Evolutionary conservation across 306 rosid genomes (phyloP).

Genomic region (Inga laurina): DNA sequence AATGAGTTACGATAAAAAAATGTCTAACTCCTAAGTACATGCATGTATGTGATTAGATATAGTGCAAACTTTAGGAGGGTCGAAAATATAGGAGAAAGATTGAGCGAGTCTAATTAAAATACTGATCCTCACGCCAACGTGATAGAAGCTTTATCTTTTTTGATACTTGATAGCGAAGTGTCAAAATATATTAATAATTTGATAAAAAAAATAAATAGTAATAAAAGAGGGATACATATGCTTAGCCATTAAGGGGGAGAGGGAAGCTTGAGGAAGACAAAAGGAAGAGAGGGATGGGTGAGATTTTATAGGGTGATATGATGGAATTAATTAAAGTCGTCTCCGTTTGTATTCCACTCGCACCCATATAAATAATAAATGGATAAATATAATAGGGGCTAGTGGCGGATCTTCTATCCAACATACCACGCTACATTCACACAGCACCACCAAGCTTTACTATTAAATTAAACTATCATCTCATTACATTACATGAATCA

Average conservation of each 20-base stretch:
- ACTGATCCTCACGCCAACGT: not conserved
- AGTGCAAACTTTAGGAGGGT: too few relatives aligned
- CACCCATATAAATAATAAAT: conserved; percentile 29
- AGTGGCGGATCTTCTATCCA: conserved; percentile 53
- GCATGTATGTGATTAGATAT: too few relatives aligned
- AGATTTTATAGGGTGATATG: conserved; percentile 33
- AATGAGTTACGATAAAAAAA: too few relatives aligned
- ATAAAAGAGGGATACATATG: not conserved
- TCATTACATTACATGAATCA: not conserved
- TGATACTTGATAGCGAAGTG: too few relatives aligned
- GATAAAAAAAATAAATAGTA: not conserved
- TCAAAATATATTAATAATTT: too few relatives aligned
- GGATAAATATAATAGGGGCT: not conserved
- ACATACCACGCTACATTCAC: conserved; percentile 4
- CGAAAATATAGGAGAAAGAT: not conserved
- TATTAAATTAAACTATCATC: too few relatives aligned
- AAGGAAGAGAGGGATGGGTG: conserved; percentile 33
- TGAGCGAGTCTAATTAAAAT: not conserved
- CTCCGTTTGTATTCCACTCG: conserved; percentile 48
- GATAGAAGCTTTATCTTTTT: too few relatives aligned
- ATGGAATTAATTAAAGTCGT: conserved; percentile 41
- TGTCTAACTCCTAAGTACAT: too few relatives aligned
- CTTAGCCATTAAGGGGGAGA: conserved; percentile 52
- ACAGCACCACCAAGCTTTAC: not conserved
- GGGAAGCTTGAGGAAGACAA: conserved; percentile 63